Evolutionary conservation across 805 yeast genomes (phyloP), one percentile per base, ranked within the genome.

Genomic region (Myxozyma mucilagina): DNA sequence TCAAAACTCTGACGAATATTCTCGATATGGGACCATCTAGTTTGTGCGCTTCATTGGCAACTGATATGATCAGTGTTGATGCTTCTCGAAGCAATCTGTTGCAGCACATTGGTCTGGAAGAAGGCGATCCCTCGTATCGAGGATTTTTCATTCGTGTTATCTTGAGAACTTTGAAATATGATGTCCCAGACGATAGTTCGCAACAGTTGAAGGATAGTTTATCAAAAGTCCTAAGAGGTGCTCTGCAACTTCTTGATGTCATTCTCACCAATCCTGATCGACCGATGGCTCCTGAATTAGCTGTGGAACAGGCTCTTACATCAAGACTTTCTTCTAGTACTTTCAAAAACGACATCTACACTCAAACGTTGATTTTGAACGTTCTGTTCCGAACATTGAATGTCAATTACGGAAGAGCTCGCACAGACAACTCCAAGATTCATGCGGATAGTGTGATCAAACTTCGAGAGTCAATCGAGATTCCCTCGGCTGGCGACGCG

Each of bases 1-100:
- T 88, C 49, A 78, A 79, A 18, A 77, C 82, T 0, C 68, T 91
- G 7, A 72, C 78, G 6, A 80, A 81, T 45, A 80, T 89, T 0
- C 70, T 90, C 34, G 72, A 71, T 4, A 75, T 82, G 7, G 81
- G 84, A 59, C 71, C 73, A 13, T 36, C 66, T 63, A 4, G 70
- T 53, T 18, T 86, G 35, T 69, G 79, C 41, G 82, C 82, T 7
- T 72, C 81, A 7, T 80, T 88, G 67, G 80, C 78, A 31, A 75
- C 81, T 32, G 92, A 88, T 63, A 71, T 86, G 51, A 84, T 86
- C 9, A 61, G 66, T 18, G 67, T 63, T 24, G 67, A 63, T 36
- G 66, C 60, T 31, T 63, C 67, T 14, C 52, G 65, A 49, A 61
- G 67, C 47, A 63, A 63, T 38, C 39, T 63, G 38, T 32, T 63